These are phyloP conservation scores for Solanum virginianum DNA, from an alignment of 257 asterid species.

Conservation along the genomic window DNA sequence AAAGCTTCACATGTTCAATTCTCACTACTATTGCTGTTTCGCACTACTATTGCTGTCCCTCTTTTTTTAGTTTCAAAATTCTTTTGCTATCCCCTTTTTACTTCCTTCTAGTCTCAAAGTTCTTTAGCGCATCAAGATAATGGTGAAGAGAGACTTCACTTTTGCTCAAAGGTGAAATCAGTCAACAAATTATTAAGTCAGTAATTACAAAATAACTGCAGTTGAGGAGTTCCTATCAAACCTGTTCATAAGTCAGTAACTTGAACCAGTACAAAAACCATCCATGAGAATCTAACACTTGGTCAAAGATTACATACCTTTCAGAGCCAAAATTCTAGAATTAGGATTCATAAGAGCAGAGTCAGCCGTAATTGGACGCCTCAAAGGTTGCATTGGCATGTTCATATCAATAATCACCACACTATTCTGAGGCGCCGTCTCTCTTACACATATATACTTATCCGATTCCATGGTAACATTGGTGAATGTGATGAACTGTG, in stretches of 20 bases:
- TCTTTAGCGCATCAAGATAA: neutral
- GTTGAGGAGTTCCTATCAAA: neutral
- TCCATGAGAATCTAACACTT: neutral
- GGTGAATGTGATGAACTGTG: constrained; percentile 87
- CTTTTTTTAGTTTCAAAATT: neutral
- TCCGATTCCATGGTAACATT: constrained; percentile 99
- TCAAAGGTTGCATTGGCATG: constrained; percentile 93
- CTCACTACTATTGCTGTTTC: neutral
- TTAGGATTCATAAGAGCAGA: constrained; percentile 98
- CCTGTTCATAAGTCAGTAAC: neutral
- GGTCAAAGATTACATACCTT: constrained; percentile 40
- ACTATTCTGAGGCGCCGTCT: constrained; percentile 91
- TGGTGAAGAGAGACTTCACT: neutral
- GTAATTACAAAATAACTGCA: neutral
- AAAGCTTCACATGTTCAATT: neutral
- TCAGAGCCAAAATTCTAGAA: constrained; percentile 77
- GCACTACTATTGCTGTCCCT: neutral
- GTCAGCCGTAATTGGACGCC: constrained; percentile 98
- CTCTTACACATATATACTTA: constrained; percentile 91
- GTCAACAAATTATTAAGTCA: neutral
- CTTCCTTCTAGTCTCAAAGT: neutral
- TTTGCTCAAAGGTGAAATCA: neutral
- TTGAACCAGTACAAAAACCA: neutral
- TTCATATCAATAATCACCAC: constrained; percentile 92
- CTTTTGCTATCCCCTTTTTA: neutral